Evolutionary conservation across 805 yeast species (phyloP).

Genomic region (Cyberlindnera misumaiensis): DNA sequence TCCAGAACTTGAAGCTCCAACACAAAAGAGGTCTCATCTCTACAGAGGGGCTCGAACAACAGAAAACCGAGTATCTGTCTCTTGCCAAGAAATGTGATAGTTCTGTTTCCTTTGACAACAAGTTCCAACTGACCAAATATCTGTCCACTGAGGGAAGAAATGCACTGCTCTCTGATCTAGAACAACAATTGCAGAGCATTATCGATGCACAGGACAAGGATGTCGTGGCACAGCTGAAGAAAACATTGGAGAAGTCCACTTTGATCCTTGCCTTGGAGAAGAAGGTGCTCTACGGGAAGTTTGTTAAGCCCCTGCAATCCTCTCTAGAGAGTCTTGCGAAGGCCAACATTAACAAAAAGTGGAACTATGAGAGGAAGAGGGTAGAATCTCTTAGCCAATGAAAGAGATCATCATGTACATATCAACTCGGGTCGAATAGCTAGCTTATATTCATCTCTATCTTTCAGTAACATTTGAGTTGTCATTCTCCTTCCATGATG

Average conservation of each 20-base stretch:
- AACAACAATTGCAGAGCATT: conserved; percentile 8
- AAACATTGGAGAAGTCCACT: conserved; percentile 33
- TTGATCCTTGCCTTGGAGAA: conserved; percentile 27
- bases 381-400: conserved; percentile 32
- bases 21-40: conserved; percentile 15
- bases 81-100: conserved; percentile 35
- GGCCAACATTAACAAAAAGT: conserved; percentile 45
- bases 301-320: conserved; percentile 51
- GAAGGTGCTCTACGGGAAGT: conserved; percentile 31
- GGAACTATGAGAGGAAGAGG: conserved; percentile 49
- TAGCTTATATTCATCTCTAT: not conserved
- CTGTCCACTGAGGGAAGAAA: conserved; percentile 29
- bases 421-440: not conserved
- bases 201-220: conserved; percentile 19
- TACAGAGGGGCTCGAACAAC: conserved; percentile 25
- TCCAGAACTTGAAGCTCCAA: conserved; percentile 33
- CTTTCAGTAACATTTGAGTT: conserved; percentile 14
- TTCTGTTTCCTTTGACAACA: conserved; percentile 41
- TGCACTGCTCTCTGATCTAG: conserved; percentile 21
- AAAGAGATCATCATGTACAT: not conserved
- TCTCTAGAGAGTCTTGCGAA: conserved; percentile 38
- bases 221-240: conserved; percentile 32
- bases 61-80: conserved; percentile 26
- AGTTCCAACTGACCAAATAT: conserved; percentile 33
- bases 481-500: conserved; percentile 39